Conservation (phyloP, 345 rosid species). For the Gossypium thurberi region DNA sequence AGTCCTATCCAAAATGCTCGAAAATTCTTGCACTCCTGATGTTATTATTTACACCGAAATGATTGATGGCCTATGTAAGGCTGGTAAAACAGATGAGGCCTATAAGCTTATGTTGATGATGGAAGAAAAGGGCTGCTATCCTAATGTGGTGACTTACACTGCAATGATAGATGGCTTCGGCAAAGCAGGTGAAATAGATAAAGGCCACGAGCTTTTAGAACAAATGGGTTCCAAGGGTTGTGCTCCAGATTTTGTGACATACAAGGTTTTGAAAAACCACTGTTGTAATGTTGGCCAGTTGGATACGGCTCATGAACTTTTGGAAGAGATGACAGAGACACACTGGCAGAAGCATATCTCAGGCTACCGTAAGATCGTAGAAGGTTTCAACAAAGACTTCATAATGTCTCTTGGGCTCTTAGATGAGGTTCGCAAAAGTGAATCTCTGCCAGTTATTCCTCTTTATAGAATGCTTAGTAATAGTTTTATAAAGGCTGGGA, state of each 20-base stretch:
- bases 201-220: slow-evolving; percentile 62
- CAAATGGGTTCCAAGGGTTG: slow-evolving; percentile 73
- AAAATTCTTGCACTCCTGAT: slow-evolving; percentile 75
- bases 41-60: slow-evolving; percentile 81
- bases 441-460: slow-evolving; percentile 51
- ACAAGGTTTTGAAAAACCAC: slow-evolving; percentile 67
- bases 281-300: slow-evolving; percentile 66
- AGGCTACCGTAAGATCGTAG: slow-evolving; percentile 70
- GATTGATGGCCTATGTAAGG: slow-evolving; percentile 86
- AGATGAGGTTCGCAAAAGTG: slow-evolving; percentile 51
- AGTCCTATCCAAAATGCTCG: slow-evolving; percentile 81
- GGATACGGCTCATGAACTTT: slow-evolving; percentile 64
- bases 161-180: slow-evolving; percentile 98
- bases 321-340: slow-evolving; percentile 91
- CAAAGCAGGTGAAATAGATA: slow-evolving; percentile 50
- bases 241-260: slow-evolving; percentile 90
- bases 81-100: slow-evolving; percentile 84
- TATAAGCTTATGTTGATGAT: slow-evolving; percentile 80
- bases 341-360: slow-evolving; percentile 74
- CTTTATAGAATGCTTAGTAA: slow-evolving; percentile 64
- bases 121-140: slow-evolving; percentile 84
- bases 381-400: slow-evolving; percentile 75
- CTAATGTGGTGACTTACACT: slow-evolving; percentile 96
- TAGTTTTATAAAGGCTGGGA: slow-evolving; percentile 65
- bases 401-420: slow-evolving; percentile 72